These are phyloP conservation scores for Lepidium aucheri DNA, from an alignment of 345 rosid genomes.

Conservation along the genomic window DNA sequence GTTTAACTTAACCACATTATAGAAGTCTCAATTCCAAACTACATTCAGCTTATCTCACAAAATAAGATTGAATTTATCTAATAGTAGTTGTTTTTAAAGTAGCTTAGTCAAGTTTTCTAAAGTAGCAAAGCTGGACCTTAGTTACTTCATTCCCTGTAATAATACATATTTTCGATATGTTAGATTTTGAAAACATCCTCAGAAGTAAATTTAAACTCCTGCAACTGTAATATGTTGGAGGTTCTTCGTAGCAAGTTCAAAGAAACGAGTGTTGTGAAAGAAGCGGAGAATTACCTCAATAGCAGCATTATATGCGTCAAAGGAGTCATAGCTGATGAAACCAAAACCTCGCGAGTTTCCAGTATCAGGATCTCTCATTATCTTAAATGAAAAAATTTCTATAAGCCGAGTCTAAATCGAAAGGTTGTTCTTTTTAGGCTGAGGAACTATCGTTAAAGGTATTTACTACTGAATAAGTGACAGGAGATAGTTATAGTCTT, in stretches of 20 bases:
- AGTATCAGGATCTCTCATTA: slow-evolving; percentile 97
- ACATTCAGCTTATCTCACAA: too few species aligned
- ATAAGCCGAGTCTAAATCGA: slow-evolving; percentile 9
- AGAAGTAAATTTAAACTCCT: too few species aligned
- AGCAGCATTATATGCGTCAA: slow-evolving; percentile 97
- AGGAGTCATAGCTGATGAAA: slow-evolving; percentile 96
- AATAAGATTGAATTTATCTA: too few species aligned
- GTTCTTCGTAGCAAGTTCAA: not conserved
- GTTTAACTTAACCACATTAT: too few species aligned
- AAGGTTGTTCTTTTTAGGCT: not conserved
- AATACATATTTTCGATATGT: too few species aligned
- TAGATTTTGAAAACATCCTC: too few species aligned
- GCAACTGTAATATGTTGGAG: not conserved
- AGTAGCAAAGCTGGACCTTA: too few species aligned
- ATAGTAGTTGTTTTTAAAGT: too few species aligned
- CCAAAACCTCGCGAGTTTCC: slow-evolving; percentile 98
- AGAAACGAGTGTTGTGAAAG: not conserved
- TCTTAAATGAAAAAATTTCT: slow-evolving; percentile 35
- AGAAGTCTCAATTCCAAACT: too few species aligned
- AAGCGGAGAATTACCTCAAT: slow-evolving; percentile 55
- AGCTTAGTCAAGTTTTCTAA: too few species aligned
- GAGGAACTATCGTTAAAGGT: not conserved
- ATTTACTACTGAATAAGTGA: not conserved
- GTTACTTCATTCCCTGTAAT: too few species aligned
- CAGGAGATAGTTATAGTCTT: not conserved